Percentiles rank a stretch among this genome's conserved stretches.
Evolutionary conservation across 352 stramenopile genomes (phyloP).

Genomic region (Aphanomyces invadans): DNA sequence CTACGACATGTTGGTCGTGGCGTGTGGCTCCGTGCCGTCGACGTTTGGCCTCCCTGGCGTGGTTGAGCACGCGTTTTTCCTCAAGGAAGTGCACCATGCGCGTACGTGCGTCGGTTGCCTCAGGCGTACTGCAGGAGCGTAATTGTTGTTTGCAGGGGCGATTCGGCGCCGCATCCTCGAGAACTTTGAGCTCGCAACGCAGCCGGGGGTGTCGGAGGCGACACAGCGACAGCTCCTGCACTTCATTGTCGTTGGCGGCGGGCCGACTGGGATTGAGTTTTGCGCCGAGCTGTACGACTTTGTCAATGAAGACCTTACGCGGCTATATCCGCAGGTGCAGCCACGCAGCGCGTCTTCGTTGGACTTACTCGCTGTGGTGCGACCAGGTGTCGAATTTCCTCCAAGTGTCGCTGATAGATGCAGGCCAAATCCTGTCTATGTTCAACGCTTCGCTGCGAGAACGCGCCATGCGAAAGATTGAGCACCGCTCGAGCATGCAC

Average conservation of each 20-base stretch:
- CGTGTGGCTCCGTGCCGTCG: constrained; percentile 89
- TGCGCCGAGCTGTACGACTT: constrained; percentile 94
- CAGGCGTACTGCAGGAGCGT: not conserved
- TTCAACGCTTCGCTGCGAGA: constrained; percentile 62
- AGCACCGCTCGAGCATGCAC: constrained; percentile 65
- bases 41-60: constrained; percentile 91
- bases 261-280: constrained; percentile 94
- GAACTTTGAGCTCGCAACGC: constrained; percentile 93
- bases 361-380: no score
- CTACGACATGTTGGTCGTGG: constrained; percentile 93
- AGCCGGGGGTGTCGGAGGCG: constrained; percentile 68
- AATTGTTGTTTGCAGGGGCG: constrained; percentile 21
- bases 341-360: no score
- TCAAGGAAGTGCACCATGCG: constrained; percentile 96
- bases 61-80: constrained; percentile 91
- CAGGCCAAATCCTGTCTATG: constrained; percentile 59
- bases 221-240: constrained; percentile 89
- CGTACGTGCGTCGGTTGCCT: constrained; percentile 26
- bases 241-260: constrained; percentile 97
- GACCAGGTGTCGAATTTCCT: constrained; percentile 53
- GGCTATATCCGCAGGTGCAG: constrained; percentile 49
- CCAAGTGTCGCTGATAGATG: constrained; percentile 60
- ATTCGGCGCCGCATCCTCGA: constrained; percentile 72
- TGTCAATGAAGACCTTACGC: constrained; percentile 84
- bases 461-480: constrained; percentile 69